A percentile compares a stretch with the other conserved stretches of the same genome.
These are phyloP conservation scores for Telfairia occidentalis DNA, from an alignment of 331 rosid genomes.

Conservation along the genomic window DNA sequence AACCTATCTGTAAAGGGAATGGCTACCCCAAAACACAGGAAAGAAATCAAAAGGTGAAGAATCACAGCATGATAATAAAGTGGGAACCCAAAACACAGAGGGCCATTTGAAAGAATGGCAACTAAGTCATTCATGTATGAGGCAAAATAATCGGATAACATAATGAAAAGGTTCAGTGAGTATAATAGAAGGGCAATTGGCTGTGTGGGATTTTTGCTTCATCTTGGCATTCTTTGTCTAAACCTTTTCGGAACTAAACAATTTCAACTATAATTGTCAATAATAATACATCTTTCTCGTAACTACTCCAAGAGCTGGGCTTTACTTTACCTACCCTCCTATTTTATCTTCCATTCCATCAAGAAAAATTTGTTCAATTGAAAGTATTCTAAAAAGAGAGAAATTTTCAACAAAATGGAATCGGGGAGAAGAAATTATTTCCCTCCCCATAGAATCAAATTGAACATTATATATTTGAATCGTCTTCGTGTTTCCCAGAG, in stretches of 20 bases:
- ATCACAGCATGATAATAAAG: neutral
- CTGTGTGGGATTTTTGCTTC: neutral
- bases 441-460: constrained; percentile 8
- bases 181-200: neutral
- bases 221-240: neutral
- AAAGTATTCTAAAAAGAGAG: neutral
- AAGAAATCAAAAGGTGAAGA: neutral
- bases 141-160: neutral
- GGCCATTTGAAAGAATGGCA: neutral
- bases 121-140: neutral
- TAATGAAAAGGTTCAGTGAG: neutral
- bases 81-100: neutral
- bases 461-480: constrained; percentile 5
- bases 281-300: neutral
- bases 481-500: neutral
- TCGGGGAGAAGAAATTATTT: constrained; percentile 5
- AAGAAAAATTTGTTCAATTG: neutral
- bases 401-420: constrained; percentile 6
- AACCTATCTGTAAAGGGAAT: neutral
- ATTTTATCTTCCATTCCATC: neutral
- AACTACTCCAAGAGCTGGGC: neutral
- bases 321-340: neutral
- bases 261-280: neutral
- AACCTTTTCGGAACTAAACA: neutral
- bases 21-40: neutral